These are phyloP conservation scores for Raffaelea deltoideospora DNA, from an alignment of 2,329 filamentous ascomycete species.

Conservation along the genomic window DNA sequence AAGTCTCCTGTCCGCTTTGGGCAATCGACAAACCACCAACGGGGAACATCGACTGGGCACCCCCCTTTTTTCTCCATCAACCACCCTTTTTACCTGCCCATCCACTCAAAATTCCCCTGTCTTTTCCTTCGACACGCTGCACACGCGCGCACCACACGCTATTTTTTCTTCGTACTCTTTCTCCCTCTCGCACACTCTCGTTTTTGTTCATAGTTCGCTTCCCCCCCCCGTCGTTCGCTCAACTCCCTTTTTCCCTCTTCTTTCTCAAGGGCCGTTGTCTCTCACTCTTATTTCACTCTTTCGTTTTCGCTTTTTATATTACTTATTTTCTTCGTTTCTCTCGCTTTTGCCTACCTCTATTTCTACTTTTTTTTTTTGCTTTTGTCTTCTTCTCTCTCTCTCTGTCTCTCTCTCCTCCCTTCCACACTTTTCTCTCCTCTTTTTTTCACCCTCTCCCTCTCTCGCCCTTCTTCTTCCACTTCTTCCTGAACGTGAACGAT, in stretches of 20 bases:
- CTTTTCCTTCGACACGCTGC: constrained; percentile 1
- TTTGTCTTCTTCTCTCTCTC: constrained; percentile 15
- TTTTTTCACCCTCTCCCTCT: constrained; percentile 3
- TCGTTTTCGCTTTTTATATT: not conserved
- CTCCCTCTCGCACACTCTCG: constrained; percentile 3
- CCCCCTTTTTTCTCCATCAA: constrained; percentile 12
- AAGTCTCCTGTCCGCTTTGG: constrained; percentile 18
- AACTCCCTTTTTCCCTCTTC: constrained; percentile 7
- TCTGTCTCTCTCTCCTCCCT: constrained; percentile 16
- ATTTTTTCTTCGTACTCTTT: constrained; percentile 2
- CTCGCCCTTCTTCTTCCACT: not conserved
- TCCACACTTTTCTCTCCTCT: constrained; percentile 11
- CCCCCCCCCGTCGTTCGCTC: constrained; percentile 4
- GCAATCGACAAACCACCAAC: constrained; percentile 19
- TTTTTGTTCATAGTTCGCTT: constrained; percentile 1
- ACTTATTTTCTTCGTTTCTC: constrained; percentile 8
- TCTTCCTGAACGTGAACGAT: not conserved
- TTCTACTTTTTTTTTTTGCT: not conserved
- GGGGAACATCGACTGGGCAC: constrained; percentile 10
- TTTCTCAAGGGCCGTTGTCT: too few species aligned
- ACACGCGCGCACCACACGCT: not conserved
- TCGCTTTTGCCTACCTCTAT: not conserved
- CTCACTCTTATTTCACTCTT: constrained; percentile 5
- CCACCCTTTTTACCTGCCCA: constrained; percentile 5
- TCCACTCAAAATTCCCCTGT: constrained; percentile 2